Base-by-base conservation (phyloP, 2,329 filamentous ascomycete genomes). In the Sclerotinia trifoliorum region DNA sequence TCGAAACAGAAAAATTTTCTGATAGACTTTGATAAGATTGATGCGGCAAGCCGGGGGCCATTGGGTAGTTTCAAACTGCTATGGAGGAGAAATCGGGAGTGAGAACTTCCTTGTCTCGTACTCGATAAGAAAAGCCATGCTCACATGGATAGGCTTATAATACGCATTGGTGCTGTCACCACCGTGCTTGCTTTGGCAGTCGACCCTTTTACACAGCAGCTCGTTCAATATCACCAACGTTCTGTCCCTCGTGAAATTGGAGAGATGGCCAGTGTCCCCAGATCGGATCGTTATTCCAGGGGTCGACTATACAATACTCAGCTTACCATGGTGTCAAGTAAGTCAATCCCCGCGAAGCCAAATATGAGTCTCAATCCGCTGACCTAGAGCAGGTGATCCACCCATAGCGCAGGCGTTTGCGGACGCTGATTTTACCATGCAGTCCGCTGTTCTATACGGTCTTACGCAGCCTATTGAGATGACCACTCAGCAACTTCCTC, bases 71-170 rank as follows among this genome's bases (percentile, higher is more conserved):
- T 61, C 44, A 49, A 49, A 49, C 44, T 61, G 21, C 35, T 61
- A 17, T 61, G 58, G 58, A 61, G 58, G 44, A 61, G 13, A 35
- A 61, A 61, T n/a, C 44, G 58, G 13, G 58, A 61, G 58, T 61
- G 29, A 61, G 26, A 61, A 24, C 5, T 24, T 29, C 21, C 29
- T 5, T 17, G 13, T 21, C 29, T 8, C 29, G 24, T 24, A 35
- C 13, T 24, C 21, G 26, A 49, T 35, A 19, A 7, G 4, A 19
- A 21, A 49, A 21, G 17, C 5, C 29, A 24, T 35, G n/a, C 58
- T 61, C 58, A 61, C 44, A 61, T 24, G 19, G 6, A 61, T 49
- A 61, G 58, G 29, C 19, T 61, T 15, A 61, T 61, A 49, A 13
- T 61, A 24, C 58, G 58, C 58, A 49, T 61, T 17, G 58, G 58